These are phyloP conservation scores for Ormosia emarginata DNA, from an alignment of 306 rosid species.

Conservation along the genomic window DNA sequence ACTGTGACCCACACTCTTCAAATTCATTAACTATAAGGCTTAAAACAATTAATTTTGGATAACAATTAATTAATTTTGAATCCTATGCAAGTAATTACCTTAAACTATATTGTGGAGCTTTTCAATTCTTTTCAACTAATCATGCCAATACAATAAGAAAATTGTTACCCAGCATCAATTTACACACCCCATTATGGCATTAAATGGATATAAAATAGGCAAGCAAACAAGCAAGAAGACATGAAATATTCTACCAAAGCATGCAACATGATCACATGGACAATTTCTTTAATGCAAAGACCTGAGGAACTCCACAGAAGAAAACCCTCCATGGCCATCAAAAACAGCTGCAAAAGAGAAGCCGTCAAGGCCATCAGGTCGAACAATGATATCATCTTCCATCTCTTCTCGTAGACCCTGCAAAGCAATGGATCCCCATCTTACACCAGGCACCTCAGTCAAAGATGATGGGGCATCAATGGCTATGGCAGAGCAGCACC, in stretches of 20 bases:
- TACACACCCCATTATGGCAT: neutral
- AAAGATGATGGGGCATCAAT: conserved; percentile 74
- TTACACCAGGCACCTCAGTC: conserved; percentile 48
- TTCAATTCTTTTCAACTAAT: neutral
- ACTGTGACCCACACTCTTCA: neutral
- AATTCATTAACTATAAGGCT: neutral
- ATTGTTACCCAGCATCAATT: neutral
- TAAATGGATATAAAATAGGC: neutral
- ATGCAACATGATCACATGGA: neutral
- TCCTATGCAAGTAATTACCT: neutral
- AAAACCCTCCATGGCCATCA: conserved; percentile 92
- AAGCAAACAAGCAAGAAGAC: neutral
- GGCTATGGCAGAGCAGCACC: conserved; percentile 80
- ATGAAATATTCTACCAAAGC: neutral
- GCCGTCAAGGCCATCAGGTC: conserved; percentile 58
- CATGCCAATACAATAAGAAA: neutral
- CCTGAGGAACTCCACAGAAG: conserved; percentile 90
- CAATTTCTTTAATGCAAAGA: neutral
- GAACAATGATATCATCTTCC: conserved; percentile 76
- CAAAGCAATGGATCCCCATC: conserved; percentile 81
- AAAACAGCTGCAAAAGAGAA: conserved; percentile 91
- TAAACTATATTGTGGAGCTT: neutral
- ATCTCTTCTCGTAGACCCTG: conserved; percentile 91
- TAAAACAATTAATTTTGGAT: neutral
- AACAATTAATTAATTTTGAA: neutral